Conservation (phyloP, 2,329 filamentous ascomycete genomes). For the Rhynchosporium secalis region DNA sequence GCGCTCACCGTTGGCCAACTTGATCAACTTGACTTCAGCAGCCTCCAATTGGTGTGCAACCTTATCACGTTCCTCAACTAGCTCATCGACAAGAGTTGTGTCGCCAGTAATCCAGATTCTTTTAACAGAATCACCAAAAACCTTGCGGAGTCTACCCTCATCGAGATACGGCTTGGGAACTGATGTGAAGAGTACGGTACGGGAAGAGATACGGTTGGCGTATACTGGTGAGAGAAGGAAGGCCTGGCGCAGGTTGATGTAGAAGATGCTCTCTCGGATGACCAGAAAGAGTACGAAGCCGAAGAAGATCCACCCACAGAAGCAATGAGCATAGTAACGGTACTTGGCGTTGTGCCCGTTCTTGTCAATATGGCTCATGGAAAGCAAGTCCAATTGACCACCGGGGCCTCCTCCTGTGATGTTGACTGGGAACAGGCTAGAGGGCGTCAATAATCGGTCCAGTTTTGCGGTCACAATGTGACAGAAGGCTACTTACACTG, state of each 20-base stretch:
- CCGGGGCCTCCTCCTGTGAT: constrained; percentile 71
- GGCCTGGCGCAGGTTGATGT: constrained; percentile 88
- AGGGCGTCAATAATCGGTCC: constrained; percentile 2
- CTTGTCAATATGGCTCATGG: constrained; percentile 72
- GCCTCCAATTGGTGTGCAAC: constrained; percentile 79
- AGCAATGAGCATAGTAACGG: constrained; percentile 77
- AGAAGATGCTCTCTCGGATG: constrained; percentile 85
- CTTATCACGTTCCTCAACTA: constrained; percentile 79
- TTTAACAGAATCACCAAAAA: constrained; percentile 81
- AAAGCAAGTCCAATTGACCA: constrained; percentile 72
- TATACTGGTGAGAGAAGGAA: constrained; percentile 86
- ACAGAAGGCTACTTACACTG: constrained; percentile 50
- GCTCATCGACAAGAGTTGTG: constrained; percentile 72
- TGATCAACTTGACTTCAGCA: constrained; percentile 84
- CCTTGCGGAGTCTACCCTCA: constrained; percentile 71
- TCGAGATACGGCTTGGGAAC: constrained; percentile 79
- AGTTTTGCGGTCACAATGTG: not conserved
- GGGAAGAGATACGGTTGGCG: constrained; percentile 80
- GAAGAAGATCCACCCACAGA: constrained; percentile 80
- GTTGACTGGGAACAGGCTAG: constrained; percentile 72
- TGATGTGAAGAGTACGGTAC: constrained; percentile 85
- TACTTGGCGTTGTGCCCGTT: constrained; percentile 53
- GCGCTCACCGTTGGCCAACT: constrained; percentile 70
- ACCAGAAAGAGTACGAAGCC: constrained; percentile 87
- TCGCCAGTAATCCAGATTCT: constrained; percentile 83